phyloP scores from a whole-genome alignment of 2,329 filamentous ascomycete species.

The Neonectria neomacrospora region DNA sequence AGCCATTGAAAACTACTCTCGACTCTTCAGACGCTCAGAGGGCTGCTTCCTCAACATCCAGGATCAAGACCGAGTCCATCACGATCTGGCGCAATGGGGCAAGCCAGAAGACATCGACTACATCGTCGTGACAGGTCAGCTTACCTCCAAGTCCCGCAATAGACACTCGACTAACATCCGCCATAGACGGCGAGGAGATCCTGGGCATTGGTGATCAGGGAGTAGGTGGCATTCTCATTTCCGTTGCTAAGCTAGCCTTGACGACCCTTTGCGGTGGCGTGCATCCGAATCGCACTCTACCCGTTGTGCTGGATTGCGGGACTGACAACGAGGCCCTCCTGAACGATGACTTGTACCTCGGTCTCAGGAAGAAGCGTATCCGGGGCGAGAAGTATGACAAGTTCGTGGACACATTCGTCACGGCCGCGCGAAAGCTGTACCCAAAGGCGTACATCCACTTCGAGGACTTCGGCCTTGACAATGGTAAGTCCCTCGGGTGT shows the following conservation, averaged over 20 bases:
- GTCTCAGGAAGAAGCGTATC: constrained; percentile 73
- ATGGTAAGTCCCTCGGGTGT: constrained; percentile 59
- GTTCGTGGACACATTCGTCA: constrained; percentile 81
- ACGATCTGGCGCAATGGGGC: constrained; percentile 75
- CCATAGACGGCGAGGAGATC: constrained; percentile 72
- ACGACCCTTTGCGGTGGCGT: constrained; percentile 90
- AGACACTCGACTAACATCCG: background rate
- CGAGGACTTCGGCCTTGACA: constrained; percentile 84
- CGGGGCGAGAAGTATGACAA: constrained; percentile 79
- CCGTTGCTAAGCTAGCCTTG: constrained; percentile 82
- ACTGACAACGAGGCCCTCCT: constrained; percentile 83
- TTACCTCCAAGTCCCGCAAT: too few relatives aligned
- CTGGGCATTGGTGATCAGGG: constrained; percentile 92
- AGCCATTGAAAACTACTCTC: constrained; percentile 85
- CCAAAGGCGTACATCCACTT: constrained; percentile 89
- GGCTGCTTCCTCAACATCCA: constrained; percentile 84
- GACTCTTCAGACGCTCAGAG: constrained; percentile 80
- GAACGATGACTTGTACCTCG: constrained; percentile 82
- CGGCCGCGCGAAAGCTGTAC: constrained; percentile 73
- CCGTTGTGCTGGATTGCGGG: constrained; percentile 86
- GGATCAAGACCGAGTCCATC: constrained; percentile 72
- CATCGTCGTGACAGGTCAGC: constrained; percentile 83
- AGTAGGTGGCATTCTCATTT: constrained; percentile 85
- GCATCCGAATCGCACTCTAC: constrained; percentile 80
- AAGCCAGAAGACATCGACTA: constrained; percentile 81